Conservation (phyloP, 75 land plant species). For the Pinus taeda region DNA sequence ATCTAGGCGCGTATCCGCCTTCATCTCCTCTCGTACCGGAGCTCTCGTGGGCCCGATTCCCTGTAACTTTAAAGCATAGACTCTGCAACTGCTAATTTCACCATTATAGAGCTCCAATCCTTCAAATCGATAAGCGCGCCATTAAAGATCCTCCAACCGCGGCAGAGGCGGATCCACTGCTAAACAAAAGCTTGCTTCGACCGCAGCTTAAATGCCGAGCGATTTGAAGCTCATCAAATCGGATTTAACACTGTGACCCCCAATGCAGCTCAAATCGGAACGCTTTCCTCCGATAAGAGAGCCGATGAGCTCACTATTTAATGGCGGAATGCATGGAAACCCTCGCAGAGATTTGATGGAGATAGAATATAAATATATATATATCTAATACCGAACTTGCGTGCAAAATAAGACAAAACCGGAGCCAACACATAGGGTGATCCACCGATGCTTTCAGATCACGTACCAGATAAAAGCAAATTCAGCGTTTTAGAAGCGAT, state of each 20-base stretch:
- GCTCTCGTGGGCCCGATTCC: not conserved
- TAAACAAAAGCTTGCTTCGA: not conserved
- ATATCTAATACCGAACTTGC: not conserved
- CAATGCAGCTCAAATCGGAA: not conserved
- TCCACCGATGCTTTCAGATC: not conserved
- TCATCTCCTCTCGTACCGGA: constrained; percentile 36
- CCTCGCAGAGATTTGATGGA: not conserved
- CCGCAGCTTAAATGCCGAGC: not conserved
- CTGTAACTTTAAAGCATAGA: not conserved
- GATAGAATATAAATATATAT: too few relatives aligned
- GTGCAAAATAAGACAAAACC: not conserved
- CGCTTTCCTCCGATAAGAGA: not conserved
- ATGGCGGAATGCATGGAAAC: not conserved
- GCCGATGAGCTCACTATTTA: too few relatives aligned
- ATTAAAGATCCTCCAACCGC: not conserved
- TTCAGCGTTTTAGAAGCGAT: not conserved
- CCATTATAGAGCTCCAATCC: constrained; percentile 1
- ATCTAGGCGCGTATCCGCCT: constrained; percentile 63
- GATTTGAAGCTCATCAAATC: not conserved
- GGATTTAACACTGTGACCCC: not conserved
- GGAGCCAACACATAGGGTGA: not conserved
- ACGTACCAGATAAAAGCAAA: not conserved
- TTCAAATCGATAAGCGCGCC: too few relatives aligned
- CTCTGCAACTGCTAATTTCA: not conserved
- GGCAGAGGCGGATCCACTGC: too few relatives aligned